Evolutionary conservation across 2,329 filamentous ascomycete genomes (phyloP).

Genomic region (Setomelanomma holmii): DNA sequence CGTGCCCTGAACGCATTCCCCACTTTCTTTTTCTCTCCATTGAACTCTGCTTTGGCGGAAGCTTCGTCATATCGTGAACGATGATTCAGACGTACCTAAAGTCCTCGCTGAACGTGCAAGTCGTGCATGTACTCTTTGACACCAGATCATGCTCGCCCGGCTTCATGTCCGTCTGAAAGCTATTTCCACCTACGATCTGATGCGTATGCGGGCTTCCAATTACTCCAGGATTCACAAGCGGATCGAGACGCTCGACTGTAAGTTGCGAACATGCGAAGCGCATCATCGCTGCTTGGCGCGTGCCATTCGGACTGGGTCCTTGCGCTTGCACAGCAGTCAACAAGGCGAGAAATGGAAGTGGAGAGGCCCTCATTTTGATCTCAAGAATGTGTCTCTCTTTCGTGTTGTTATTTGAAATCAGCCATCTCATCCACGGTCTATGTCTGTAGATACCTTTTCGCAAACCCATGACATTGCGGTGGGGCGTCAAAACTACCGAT

Average conservation of each 20-base stretch:
- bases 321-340: slow-evolving; percentile 3
- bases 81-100: slow-evolving; percentile 11
- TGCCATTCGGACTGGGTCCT: background rate
- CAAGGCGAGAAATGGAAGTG: background rate
- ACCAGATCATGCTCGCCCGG: slow-evolving; percentile 33
- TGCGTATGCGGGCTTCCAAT: slow-evolving; percentile 38
- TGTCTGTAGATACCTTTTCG: background rate
- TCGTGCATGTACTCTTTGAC: slow-evolving; percentile 33
- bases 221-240: slow-evolving; percentile 35
- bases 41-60: no score
- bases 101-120: slow-evolving; percentile 35
- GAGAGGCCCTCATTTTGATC: slow-evolving; percentile 3
- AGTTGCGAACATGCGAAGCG: slow-evolving; percentile 40
- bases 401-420: no score
- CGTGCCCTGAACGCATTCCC: no score
- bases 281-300: slow-evolving; percentile 15
- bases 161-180: slow-evolving; percentile 35
- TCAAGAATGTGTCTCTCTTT: no score
- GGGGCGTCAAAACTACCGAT: background rate
- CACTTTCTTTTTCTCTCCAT: no score
- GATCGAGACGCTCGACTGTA: slow-evolving; percentile 38
- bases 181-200: slow-evolving; percentile 40
- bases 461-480: background rate
- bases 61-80: no score
- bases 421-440: background rate